Conservation (phyloP, 805 yeast species). For the Monosporozyma unispora region DNA sequence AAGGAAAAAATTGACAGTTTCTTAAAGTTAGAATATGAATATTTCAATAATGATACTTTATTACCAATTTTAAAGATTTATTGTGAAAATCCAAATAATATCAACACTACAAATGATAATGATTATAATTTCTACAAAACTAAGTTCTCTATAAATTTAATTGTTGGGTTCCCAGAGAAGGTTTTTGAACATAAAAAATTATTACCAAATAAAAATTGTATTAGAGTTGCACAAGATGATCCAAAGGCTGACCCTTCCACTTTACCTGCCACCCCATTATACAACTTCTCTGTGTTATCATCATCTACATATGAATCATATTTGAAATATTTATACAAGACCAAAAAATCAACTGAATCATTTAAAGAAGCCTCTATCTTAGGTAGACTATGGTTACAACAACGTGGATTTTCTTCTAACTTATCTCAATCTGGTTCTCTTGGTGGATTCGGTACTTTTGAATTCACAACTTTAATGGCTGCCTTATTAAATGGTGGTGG, state of each 20-base stretch:
- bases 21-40: constrained; percentile 50
- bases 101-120: not conserved
- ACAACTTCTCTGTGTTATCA: constrained; percentile 72
- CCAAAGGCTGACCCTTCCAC: constrained; percentile 32
- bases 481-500: constrained; percentile 82
- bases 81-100: constrained; percentile 27
- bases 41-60: constrained; percentile 65
- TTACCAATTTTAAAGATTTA: constrained; percentile 65
- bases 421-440: constrained; percentile 41
- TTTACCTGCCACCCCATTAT: constrained; percentile 54
- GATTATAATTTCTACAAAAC: constrained; percentile 53
- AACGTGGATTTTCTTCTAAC: constrained; percentile 67
- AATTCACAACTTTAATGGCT: constrained; percentile 74
- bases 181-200: constrained; percentile 68
- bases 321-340: constrained; percentile 64
- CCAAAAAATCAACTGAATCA: constrained; percentile 66
- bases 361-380: constrained; percentile 81
- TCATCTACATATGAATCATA: constrained; percentile 61
- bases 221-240: constrained; percentile 46
- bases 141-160: constrained; percentile 59
- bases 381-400: constrained; percentile 85
- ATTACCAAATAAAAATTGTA: constrained; percentile 71
- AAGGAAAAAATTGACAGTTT: constrained; percentile 41
- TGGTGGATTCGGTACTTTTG: constrained; percentile 88
- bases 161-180: constrained; percentile 65